phyloP scores from a whole-genome alignment of 208 protist species.

The Leishmania mexicana region DNA sequence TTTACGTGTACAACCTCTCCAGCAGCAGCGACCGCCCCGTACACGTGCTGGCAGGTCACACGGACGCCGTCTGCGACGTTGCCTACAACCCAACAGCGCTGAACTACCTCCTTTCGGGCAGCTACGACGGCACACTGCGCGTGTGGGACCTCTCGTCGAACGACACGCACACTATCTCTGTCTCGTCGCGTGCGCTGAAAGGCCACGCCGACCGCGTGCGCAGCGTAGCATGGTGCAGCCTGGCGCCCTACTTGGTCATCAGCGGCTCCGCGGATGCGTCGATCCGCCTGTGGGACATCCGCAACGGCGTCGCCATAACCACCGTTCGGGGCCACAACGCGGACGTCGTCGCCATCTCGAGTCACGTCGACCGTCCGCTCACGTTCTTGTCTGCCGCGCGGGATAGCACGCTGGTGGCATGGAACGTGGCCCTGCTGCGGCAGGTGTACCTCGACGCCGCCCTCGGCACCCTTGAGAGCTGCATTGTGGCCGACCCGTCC shows the following conservation, averaged over 20 bases:
- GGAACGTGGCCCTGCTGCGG: slow-evolving; percentile 73
- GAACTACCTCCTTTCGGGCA: slow-evolving; percentile 76
- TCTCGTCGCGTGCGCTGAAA: slow-evolving; percentile 64
- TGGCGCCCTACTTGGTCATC: slow-evolving; percentile 84
- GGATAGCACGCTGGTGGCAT: slow-evolving; percentile 90
- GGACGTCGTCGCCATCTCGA: slow-evolving; percentile 81
- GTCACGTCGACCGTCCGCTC: slow-evolving; percentile 89
- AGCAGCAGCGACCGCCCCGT: slow-evolving; percentile 51
- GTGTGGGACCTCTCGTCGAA: slow-evolving; percentile 88
- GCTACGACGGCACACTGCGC: slow-evolving; percentile 88
- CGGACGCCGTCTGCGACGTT: slow-evolving; percentile 72
- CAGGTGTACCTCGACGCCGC: slow-evolving; percentile 75
- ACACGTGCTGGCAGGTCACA: slow-evolving; percentile 76
- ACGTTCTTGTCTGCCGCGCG: slow-evolving; percentile 87
- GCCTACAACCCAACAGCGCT: slow-evolving; percentile 76
- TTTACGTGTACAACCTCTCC: slow-evolving; percentile 78
- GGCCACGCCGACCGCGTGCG: slow-evolving; percentile 80
- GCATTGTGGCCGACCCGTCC: slow-evolving; percentile 52
- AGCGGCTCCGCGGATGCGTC: slow-evolving; percentile 82
- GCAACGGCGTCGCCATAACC: slow-evolving; percentile 60
- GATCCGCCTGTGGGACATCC: slow-evolving; percentile 92
- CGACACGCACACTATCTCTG: slow-evolving; percentile 68
- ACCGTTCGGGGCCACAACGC: slow-evolving; percentile 84
- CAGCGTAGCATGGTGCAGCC: slow-evolving; percentile 79
- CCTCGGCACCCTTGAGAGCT: slow-evolving; percentile 62